Percentiles rank a stretch among this genome's conserved stretches.
These are phyloP conservation scores for Cyberlindnera sargentensis DNA, from an alignment of 805 yeast genomes.

Conservation along the genomic window DNA sequence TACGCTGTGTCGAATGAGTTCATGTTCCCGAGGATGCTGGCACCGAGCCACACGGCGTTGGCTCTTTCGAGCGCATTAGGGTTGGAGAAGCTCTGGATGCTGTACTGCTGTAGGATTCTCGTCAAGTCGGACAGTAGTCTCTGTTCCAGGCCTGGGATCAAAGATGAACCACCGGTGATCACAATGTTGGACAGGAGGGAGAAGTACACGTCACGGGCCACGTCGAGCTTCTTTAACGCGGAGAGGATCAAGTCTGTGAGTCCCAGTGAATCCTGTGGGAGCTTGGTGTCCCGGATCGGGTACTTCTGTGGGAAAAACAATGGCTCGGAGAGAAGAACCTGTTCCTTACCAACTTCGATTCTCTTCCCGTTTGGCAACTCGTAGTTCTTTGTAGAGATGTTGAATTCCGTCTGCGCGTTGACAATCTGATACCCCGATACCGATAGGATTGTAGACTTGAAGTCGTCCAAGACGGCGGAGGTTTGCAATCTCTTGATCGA, in stretches of 20 bases:
- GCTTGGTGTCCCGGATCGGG: constrained; percentile 31
- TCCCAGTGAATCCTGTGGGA: constrained; percentile 17
- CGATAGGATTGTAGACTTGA: constrained; percentile 36
- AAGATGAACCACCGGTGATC: constrained; percentile 65
- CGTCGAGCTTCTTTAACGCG: constrained; percentile 36
- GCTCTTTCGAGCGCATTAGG: constrained; percentile 61
- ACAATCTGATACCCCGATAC: constrained; percentile 34
- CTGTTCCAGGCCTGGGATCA: constrained; percentile 65
- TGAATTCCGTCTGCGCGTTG: constrained; percentile 26
- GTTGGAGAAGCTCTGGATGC: constrained; percentile 46
- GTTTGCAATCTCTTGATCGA: constrained; percentile 34
- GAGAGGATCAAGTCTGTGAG: constrained; percentile 33
- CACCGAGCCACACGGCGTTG: constrained; percentile 75
- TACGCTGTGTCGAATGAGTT: constrained; percentile 80
- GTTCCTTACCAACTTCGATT: constrained; percentile 44
- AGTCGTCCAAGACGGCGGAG: constrained; percentile 38
- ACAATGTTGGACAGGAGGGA: constrained; percentile 57
- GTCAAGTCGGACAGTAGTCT: constrained; percentile 58
- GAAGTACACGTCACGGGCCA: constrained; percentile 32
- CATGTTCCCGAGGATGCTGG: constrained; percentile 65
- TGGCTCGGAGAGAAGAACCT: constrained; percentile 54
- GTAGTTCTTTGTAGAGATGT: constrained; percentile 34
- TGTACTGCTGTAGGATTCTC: constrained; percentile 59
- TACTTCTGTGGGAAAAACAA: constrained; percentile 58
- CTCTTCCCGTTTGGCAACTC: constrained; percentile 54